These are phyloP conservation scores for Lizonia empirigonia DNA, from an alignment of 2,329 filamentous ascomycete genomes.

Conservation along the genomic window DNA sequence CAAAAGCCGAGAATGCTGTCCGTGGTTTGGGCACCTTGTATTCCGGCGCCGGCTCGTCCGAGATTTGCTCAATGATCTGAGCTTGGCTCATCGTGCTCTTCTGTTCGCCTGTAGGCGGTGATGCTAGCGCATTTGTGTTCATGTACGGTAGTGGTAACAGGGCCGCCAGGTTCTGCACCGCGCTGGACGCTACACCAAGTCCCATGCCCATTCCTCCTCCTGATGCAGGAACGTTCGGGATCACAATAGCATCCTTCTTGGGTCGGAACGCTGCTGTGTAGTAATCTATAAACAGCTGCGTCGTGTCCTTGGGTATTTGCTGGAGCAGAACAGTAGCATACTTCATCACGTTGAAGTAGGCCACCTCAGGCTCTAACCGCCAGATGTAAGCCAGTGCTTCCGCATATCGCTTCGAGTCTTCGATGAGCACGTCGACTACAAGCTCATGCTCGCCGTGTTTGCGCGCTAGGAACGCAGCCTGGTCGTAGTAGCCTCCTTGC, in stretches of 20 bases:
- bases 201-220: constrained; percentile 50
- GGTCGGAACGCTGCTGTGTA: constrained; percentile 86
- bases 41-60: constrained; percentile 57
- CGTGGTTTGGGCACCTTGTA: constrained; percentile 84
- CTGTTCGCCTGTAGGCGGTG: constrained; percentile 59
- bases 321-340: constrained; percentile 91
- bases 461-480: constrained; percentile 92
- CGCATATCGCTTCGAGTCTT: constrained; percentile 88
- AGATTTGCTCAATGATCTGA: constrained; percentile 59
- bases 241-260: constrained; percentile 65
- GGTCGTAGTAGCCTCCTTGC: constrained; percentile 94
- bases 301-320: constrained; percentile 81
- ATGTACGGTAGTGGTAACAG: constrained; percentile 86
- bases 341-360: constrained; percentile 90
- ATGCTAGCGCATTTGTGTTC: constrained; percentile 65
- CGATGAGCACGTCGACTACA: constrained; percentile 93
- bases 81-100: constrained; percentile 61
- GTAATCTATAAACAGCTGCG: constrained; percentile 89
- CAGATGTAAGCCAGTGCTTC: constrained; percentile 93
- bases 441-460: constrained; percentile 93
- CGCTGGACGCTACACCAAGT: constrained; percentile 65
- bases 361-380: constrained; percentile 77
- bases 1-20: constrained; percentile 93
- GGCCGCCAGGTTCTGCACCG: constrained; percentile 84
- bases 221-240: constrained; percentile 55